Evolutionary conservation across 352 stramenopile species (phyloP).

Genomic region (Phytophthora pisi): DNA sequence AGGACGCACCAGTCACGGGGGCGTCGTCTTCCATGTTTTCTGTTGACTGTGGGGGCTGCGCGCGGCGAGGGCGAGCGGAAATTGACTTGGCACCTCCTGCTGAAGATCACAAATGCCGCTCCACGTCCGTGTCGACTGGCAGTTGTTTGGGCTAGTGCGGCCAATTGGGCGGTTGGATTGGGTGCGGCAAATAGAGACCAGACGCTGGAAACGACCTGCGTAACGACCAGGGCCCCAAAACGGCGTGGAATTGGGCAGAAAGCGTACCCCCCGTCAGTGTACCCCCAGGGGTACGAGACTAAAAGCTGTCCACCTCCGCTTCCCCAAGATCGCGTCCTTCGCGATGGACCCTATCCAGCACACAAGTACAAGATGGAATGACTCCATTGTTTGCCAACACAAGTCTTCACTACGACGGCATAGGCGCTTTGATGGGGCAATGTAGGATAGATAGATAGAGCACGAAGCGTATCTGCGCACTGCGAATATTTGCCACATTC

Average conservation of each 20-base stretch:
- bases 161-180: conserved; percentile 23
- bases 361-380: too few relatives aligned
- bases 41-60: not conserved
- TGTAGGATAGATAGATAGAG: too few relatives aligned
- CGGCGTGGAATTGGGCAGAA: conserved; percentile 19
- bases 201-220: not conserved
- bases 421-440: not conserved
- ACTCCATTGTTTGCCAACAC: not conserved
- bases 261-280: not conserved
- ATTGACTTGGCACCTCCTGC: conserved; percentile 22
- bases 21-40: conserved; percentile 63
- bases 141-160: not conserved
- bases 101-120: conserved; percentile 39
- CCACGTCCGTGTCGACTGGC: not conserved
- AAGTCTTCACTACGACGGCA: not conserved
- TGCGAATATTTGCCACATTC: too few relatives aligned
- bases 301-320: too few relatives aligned
- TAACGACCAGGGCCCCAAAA: not conserved
- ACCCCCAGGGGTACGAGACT: conserved; percentile 1
- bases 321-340: not conserved
- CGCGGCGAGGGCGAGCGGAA: not conserved
- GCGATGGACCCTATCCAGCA: not conserved
- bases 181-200: conserved; percentile 14
- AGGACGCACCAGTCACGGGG: conserved; percentile 39
- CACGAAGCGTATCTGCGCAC: too few relatives aligned